These are phyloP conservation scores for Papiliotrema nemorosa DNA, from an alignment of 1,284 basidiomycete genomes.

Conservation along the genomic window DNA sequence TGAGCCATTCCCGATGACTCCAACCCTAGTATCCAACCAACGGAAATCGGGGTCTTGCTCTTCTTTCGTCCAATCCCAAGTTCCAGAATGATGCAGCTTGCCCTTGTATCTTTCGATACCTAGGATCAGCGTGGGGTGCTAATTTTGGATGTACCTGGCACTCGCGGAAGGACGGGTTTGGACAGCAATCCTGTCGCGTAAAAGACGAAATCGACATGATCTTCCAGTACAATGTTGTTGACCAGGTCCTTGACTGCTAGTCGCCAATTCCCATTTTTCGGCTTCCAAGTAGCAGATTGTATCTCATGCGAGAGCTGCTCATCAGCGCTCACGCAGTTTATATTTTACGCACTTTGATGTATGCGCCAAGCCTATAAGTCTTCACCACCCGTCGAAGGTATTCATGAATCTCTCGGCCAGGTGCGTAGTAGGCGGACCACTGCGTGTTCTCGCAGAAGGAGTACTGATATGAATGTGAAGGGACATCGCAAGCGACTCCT, in stretches of 20 bases:
- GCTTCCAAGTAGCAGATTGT: constrained; percentile 7
- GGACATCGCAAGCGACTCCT: background rate
- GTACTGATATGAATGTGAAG: background rate
- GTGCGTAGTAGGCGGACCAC: background rate
- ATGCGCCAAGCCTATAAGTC: constrained; percentile 2
- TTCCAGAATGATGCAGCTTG: background rate
- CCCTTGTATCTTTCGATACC: background rate
- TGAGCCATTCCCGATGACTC: background rate
- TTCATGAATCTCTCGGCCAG: background rate
- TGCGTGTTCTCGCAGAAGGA: background rate
- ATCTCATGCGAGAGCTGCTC: constrained; percentile 6
- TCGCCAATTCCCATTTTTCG: constrained; percentile 6
- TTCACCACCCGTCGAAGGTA: constrained; percentile 6
- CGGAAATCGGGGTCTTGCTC: background rate
- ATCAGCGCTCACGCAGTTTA: background rate
- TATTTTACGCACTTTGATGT: constrained; percentile 1
- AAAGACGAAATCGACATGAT: constrained; percentile 8
- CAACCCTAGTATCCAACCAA: background rate
- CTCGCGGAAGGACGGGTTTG: background rate
- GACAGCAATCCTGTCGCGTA: constrained; percentile 9
- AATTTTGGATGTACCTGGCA: background rate
- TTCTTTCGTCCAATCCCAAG: background rate
- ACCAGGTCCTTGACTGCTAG: background rate
- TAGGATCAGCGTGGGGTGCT: background rate
- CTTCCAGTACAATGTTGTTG: background rate